Evolutionary conservation across 371 early-diverging fungal species (phyloP).

Genomic region (Cokeromyces recurvatus): DNA sequence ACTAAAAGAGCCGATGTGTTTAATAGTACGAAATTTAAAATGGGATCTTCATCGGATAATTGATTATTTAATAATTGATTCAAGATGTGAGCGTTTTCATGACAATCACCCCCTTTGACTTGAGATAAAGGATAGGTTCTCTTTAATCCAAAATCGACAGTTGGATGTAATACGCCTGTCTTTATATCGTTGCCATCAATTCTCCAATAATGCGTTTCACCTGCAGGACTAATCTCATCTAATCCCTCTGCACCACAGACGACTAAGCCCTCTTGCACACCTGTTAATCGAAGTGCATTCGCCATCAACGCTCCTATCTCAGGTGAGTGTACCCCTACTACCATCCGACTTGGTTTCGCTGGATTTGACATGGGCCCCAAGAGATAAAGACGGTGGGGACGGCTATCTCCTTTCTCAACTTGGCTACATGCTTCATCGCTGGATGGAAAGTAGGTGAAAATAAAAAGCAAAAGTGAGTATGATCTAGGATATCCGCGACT

Average conservation of each 20-base stretch:
- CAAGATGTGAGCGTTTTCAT: slow-evolving; percentile 72
- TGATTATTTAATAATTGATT: slow-evolving; percentile 58
- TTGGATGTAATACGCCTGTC: slow-evolving; percentile 66
- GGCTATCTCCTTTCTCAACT: slow-evolving; percentile 82
- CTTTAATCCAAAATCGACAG: slow-evolving; percentile 78
- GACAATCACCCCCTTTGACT: slow-evolving; percentile 78
- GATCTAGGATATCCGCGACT: slow-evolving; percentile 61
- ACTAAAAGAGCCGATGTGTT: slow-evolving; percentile 86
- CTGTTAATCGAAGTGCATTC: slow-evolving; percentile 73
- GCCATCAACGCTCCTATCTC: slow-evolving; percentile 80
- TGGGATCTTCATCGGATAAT: slow-evolving; percentile 57
- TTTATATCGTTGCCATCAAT: slow-evolving; percentile 57
- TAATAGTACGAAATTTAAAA: slow-evolving; percentile 88
- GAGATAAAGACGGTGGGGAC: slow-evolving; percentile 91
- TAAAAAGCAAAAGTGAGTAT: slow-evolving; percentile 84
- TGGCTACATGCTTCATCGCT: slow-evolving; percentile 81
- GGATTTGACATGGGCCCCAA: slow-evolving; percentile 94
- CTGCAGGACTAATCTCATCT: slow-evolving; percentile 82
- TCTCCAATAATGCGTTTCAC: slow-evolving; percentile 73
- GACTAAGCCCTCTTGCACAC: slow-evolving; percentile 78
- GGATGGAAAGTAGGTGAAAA: slow-evolving; percentile 93
- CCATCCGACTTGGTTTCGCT: slow-evolving; percentile 72
- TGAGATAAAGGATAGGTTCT: slow-evolving; percentile 66
- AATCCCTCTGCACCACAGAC: slow-evolving; percentile 79
- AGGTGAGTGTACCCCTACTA: slow-evolving; percentile 87